These are phyloP conservation scores for Sphaerulina musiva DNA, from an alignment of 2,329 filamentous ascomycete species.

Conservation along the genomic window DNA sequence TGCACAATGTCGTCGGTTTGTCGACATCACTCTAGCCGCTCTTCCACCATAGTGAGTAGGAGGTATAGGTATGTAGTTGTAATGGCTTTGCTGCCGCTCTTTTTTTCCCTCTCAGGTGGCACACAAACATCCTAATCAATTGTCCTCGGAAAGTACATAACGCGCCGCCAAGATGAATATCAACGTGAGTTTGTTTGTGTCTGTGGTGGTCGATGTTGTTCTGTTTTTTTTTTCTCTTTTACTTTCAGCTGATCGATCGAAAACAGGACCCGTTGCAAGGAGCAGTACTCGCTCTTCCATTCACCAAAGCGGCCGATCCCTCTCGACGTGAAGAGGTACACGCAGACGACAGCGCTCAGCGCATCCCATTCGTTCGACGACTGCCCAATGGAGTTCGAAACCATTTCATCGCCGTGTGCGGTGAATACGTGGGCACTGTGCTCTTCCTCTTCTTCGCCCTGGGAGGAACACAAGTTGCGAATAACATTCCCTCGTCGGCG, in stretches of 20 bases:
- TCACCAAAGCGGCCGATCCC: conserved; percentile 30
- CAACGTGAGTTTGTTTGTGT: conserved; percentile 17
- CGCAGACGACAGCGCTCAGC: conserved; percentile 20
- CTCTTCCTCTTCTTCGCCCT: conserved; percentile 44
- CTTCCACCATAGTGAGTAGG: background rate
- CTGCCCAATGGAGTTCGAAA: conserved; percentile 39
- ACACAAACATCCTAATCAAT: background rate
- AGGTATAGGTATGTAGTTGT: background rate
- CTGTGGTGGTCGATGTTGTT: background rate
- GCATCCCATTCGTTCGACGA: conserved; percentile 25
- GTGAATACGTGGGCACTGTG: conserved; percentile 41
- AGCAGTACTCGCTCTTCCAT: conserved; percentile 28
- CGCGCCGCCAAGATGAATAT: conserved; percentile 22
- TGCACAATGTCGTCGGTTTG: background rate
- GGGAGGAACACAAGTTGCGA: conserved; percentile 41
- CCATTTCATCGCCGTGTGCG: conserved; percentile 30
- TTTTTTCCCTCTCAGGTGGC: background rate
- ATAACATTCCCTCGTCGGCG: conserved; percentile 32
- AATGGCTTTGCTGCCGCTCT: background rate
- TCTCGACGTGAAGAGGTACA: conserved; percentile 20
- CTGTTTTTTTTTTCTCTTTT: too few relatives aligned
- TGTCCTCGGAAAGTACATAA: too few relatives aligned
- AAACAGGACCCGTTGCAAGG: conserved; percentile 19
- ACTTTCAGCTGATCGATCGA: background rate
- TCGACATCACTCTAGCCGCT: background rate